phyloP scores from a whole-genome alignment of 805 yeast genomes.

The Grigorovia transvaalensis region DNA sequence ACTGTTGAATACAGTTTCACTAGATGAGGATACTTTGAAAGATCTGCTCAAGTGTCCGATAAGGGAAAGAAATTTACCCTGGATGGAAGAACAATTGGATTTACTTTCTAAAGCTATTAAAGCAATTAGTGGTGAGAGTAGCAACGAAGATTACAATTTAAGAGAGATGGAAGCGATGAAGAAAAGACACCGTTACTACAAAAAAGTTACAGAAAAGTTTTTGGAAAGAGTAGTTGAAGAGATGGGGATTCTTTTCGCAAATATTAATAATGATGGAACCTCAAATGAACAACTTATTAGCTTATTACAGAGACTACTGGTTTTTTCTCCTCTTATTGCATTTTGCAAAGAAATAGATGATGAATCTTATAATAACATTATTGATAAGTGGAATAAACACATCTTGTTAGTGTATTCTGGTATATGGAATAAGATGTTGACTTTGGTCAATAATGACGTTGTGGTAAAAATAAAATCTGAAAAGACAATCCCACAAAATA shows the following conservation, averaged over 20 bases:
- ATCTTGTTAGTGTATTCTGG: conserved; percentile 30
- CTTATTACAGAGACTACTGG: conserved; percentile 32
- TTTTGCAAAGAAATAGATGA: conserved; percentile 51
- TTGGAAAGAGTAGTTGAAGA: conserved; percentile 36
- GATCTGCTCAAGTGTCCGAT: conserved; percentile 39
- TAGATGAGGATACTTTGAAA: conserved; percentile 45
- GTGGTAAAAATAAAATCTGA: conserved; percentile 2
- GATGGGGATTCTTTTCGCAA: conserved; percentile 35
- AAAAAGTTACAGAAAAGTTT: conserved; percentile 43
- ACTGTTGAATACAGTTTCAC: conserved; percentile 59
- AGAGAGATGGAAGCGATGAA: conserved; percentile 62
- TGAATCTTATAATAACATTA: conserved; percentile 35
- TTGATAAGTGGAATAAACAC: conserved; percentile 32
- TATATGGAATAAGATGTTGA: conserved; percentile 10
- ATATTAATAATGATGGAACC: conserved; percentile 25
- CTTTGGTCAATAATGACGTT: conserved; percentile 4
- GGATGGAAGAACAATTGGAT: conserved; percentile 46
- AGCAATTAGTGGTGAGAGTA: conserved; percentile 45
- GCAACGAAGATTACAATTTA: conserved; percentile 35
- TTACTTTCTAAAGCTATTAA: conserved; percentile 54
- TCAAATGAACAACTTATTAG: conserved; percentile 23
- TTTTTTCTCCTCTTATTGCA: conserved; percentile 39
- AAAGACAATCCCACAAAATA: conserved; percentile 5
- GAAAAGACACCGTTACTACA: conserved; percentile 54
- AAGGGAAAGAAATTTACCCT: conserved; percentile 34